These are phyloP conservation scores for sweet orange (Citrus sinensis) DNA, from an alignment of 345 rosid species.

Conservation along the genomic window DNA sequence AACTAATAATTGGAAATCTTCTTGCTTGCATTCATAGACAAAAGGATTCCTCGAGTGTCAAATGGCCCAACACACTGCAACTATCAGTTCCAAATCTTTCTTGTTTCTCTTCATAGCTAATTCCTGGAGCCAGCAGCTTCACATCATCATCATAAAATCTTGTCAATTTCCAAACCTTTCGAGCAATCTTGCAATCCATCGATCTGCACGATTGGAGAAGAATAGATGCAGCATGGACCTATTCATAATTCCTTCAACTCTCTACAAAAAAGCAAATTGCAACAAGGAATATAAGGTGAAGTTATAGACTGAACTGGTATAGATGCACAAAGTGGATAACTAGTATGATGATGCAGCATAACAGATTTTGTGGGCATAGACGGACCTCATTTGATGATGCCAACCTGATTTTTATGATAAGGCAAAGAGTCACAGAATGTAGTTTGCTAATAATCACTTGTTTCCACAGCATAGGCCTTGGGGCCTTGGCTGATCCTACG, in stretches of 20 bases:
- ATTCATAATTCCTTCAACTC: background rate
- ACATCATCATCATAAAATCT: too few species aligned
- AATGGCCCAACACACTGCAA: too few species aligned
- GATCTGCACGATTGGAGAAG: too few species aligned
- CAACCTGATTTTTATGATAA: background rate
- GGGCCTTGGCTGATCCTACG: background rate
- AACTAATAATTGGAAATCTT: too few species aligned
- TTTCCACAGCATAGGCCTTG: background rate
- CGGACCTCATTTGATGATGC: background rate
- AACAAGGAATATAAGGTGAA: background rate
- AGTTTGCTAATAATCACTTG: background rate
- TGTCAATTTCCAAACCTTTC: too few species aligned
- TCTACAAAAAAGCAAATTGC: background rate
- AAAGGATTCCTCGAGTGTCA: too few species aligned
- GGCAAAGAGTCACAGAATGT: background rate
- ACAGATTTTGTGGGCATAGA: background rate
- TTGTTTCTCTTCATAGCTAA: too few species aligned
- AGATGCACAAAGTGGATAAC: background rate
- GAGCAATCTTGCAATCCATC: too few species aligned
- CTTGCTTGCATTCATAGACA: too few species aligned
- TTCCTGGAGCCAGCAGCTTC: too few species aligned
- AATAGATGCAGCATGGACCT: background rate
- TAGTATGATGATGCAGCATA: background rate
- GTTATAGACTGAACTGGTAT: background rate
- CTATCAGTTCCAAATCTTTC: too few species aligned